Evolutionary conservation across 1,284 basidiomycete species (phyloP), one percentile per base, ranked within the genome.

Genomic region (Papiliotrema terrestris): DNA sequence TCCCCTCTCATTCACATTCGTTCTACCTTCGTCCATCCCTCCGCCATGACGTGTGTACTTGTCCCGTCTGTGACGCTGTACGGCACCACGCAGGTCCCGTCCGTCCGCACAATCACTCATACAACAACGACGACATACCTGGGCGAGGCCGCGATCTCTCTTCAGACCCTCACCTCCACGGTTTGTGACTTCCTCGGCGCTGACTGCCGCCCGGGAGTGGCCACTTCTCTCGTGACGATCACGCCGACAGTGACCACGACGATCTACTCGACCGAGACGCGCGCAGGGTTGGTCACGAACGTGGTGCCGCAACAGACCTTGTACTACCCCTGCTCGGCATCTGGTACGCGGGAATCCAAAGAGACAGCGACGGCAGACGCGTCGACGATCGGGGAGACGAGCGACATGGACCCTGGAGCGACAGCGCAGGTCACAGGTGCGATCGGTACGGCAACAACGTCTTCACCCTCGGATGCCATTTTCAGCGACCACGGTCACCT

Each of bases 221-320:
- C 32, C 14, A 49, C 52, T 8, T 17, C 25, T 15, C 26, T 56
- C 37, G 50, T 52, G 8, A 51, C 49, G 4, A n/a, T 48, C 50
- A 51, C 55, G 26, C 55, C 49, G 14, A 36, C 44, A 3, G 25
- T 42, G 4, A 46, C 43, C 5, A 41, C 44, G 3, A 56, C 45
- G 9, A 23, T 44, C 8, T 38, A 32, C 29, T 23, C 17, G 8
- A 20, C 25, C 6, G 51, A 26, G 19, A 48, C 43, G 9, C 29
- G 11, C 9, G 11, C 37, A 26, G 36, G n/a, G 2, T 6, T 48
- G 23, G 23, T 46, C 29, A 47, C 44, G 17, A 51, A 25, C 19
- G 50, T 56, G 4, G 45, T 56, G 3, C 55, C 55, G 13, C 55
- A 56, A 23, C 32, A 52, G 39, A 56, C 55, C 25, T 25, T 51